Percentiles rank a stretch among this genome's conserved stretches.
phyloP scores from a whole-genome alignment of 495 filamentous ascomycete species.

The Trichoderma virens region DNA sequence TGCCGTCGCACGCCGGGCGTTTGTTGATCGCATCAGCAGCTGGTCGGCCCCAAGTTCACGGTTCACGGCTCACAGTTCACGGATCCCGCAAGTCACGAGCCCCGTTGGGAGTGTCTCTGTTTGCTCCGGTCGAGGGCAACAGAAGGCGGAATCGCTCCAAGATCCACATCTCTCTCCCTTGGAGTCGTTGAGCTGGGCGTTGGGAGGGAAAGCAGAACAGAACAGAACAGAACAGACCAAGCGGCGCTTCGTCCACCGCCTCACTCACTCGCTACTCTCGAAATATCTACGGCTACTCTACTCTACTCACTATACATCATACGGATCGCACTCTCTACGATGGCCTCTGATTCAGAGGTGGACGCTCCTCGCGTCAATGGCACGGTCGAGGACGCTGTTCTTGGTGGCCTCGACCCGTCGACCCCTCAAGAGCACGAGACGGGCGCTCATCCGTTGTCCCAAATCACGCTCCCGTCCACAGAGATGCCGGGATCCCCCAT shows the following conservation, averaged over 20 bases:
- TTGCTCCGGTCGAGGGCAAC: background rate
- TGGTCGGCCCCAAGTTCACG: no score
- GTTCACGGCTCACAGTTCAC: no score
- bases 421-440: constrained; percentile 34
- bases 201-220: background rate
- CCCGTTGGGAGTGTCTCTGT: background rate
- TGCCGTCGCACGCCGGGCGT: no score
- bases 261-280: background rate
- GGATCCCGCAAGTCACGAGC: background rate
- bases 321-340: background rate
- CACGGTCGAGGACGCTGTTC: constrained; percentile 17
- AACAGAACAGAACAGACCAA: no score
- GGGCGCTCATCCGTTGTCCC: constrained; percentile 25
- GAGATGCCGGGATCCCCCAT: constrained; percentile 34
- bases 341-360: constrained; percentile 20
- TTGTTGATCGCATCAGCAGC: no score
- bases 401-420: constrained; percentile 26
- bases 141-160: background rate
- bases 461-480: constrained; percentile 37
- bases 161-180: constrained; percentile 6
- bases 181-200: background rate
- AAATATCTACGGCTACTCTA: background rate
- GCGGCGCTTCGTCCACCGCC: background rate
- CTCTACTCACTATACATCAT: background rate
- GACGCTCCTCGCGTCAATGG: constrained; percentile 20